phyloP scores from a whole-genome alignment of 192 early-diverging fungal species.

The Diversispora epigaea region DNA sequence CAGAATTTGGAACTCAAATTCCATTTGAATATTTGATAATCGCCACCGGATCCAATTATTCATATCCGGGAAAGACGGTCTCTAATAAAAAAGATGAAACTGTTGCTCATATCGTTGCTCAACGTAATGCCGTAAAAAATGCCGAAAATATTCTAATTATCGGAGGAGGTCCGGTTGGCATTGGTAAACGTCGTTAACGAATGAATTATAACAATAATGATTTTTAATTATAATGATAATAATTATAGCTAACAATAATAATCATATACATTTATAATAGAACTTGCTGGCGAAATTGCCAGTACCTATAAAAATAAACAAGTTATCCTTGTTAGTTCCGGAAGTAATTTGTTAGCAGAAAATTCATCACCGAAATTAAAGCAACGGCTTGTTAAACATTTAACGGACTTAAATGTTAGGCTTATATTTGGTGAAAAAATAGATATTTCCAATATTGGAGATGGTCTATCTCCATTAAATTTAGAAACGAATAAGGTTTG shows the following conservation, averaged over 20 bases:
- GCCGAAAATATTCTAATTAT: constrained; percentile 54
- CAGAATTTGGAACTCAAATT: constrained; percentile 35
- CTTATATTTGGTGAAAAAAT: constrained; percentile 34
- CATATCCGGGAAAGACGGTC: constrained; percentile 43
- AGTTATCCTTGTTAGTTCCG: constrained; percentile 47
- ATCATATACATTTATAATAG: constrained; percentile 19
- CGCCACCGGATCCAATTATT: constrained; percentile 53
- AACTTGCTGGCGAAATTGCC: constrained; percentile 58
- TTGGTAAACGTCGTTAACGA: constrained; percentile 33
- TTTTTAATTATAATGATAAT: neutral
- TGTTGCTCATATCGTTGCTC: constrained; percentile 36
- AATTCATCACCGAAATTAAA: constrained; percentile 33
- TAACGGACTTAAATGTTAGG: constrained; percentile 31
- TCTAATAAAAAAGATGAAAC: constrained; percentile 43
- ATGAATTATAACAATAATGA: neutral
- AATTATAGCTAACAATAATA: neutral
- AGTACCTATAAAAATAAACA: constrained; percentile 42
- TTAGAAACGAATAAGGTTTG: constrained; percentile 32
- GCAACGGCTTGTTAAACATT: neutral
- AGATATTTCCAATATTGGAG: constrained; percentile 1
- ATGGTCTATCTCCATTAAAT: neutral
- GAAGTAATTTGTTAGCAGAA: constrained; percentile 38
- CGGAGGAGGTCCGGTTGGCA: constrained; percentile 62
- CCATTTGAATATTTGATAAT: constrained; percentile 56
- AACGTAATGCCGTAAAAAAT: constrained; percentile 40